Conservation (phyloP, 2,329 filamentous ascomycete species). For the Eurotiales sp. region DNA sequence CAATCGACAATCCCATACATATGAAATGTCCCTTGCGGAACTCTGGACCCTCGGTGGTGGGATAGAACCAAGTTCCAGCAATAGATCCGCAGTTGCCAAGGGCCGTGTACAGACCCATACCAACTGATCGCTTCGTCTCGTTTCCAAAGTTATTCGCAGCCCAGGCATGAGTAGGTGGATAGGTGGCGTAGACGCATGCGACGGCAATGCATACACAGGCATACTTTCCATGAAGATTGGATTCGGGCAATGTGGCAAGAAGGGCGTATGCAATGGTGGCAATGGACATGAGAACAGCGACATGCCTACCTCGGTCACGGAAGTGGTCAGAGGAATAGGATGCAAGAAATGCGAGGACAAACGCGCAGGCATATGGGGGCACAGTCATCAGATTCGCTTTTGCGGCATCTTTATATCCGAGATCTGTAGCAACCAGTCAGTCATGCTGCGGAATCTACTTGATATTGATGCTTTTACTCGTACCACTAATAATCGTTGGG, state of each 20-base stretch:
- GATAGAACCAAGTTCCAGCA: conserved; percentile 10
- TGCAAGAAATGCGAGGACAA: conserved; percentile 1
- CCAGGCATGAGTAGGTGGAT: conserved; percentile 12
- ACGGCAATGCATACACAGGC: conserved; percentile 6
- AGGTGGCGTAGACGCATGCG: conserved; percentile 12
- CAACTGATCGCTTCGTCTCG: conserved; percentile 10
- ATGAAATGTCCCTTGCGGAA: conserved; percentile 8
- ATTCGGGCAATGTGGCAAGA: conserved; percentile 5
- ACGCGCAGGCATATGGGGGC: conserved; percentile 8
- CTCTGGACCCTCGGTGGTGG: conserved; percentile 2
- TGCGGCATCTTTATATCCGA: conserved; percentile 5
- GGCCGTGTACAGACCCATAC: conserved; percentile 11
- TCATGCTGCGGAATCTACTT: too few species aligned
- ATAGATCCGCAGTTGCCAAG: conserved; percentile 10
- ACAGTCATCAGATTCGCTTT: conserved; percentile 10
- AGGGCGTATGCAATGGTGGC: conserved; percentile 5
- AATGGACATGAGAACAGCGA: conserved; percentile 4
- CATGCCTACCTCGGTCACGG: conserved; percentile 9
- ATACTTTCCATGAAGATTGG: conserved; percentile 10
- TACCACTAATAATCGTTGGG: conserved; percentile 7
- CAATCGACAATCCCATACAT: conserved; percentile 9
- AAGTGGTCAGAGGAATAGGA: conserved; percentile 10
- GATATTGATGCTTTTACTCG: background rate
- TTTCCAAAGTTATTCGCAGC: conserved; percentile 13
- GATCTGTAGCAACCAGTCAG: background rate